A percentile compares a stretch with the other conserved stretches of the same genome.
phyloP scores from a whole-genome alignment of 805 yeast species.

The Wickerhamomyces hampshirensis region DNA sequence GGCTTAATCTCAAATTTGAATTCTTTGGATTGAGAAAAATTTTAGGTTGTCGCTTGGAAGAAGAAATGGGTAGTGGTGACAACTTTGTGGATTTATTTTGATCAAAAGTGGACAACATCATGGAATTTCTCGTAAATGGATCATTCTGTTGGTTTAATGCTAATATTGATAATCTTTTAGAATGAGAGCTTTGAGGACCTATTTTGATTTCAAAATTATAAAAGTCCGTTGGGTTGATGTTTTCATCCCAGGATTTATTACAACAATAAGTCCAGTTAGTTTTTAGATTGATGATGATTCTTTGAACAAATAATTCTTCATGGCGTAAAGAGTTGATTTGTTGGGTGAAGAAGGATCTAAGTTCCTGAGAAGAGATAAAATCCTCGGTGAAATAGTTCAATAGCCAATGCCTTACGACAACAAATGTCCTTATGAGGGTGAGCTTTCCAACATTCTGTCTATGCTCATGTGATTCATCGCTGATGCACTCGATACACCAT shows the following conservation, averaged over 20 bases:
- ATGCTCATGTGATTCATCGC: slow-evolving; percentile 22
- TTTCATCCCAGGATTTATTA: slow-evolving; percentile 25
- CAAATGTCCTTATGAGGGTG: slow-evolving; percentile 77
- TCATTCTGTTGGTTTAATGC: slow-evolving; percentile 35
- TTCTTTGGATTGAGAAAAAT: slow-evolving; percentile 22
- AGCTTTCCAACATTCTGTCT: slow-evolving; percentile 51
- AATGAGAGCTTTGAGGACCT: slow-evolving; percentile 25
- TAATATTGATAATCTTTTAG: slow-evolving; percentile 31
- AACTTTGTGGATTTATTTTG: slow-evolving; percentile 18
- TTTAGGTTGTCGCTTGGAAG: slow-evolving; percentile 14
- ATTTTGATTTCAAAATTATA: slow-evolving; percentile 17
- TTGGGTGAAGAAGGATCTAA: slow-evolving; percentile 41
- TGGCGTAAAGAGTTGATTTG: slow-evolving; percentile 25
- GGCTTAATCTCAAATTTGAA: slow-evolving; percentile 19
- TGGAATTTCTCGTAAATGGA: slow-evolving; percentile 38
- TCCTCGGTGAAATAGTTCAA: slow-evolving; percentile 85
- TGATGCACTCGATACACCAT: slow-evolving; percentile 56
- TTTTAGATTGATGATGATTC: slow-evolving; percentile 42
- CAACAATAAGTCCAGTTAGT: slow-evolving; percentile 42
- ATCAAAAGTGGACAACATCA: slow-evolving; percentile 29
- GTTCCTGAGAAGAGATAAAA: slow-evolving; percentile 49
- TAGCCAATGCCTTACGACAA: slow-evolving; percentile 84
- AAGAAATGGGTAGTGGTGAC: slow-evolving; percentile 10
- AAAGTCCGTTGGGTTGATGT: slow-evolving; percentile 24
- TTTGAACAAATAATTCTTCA: slow-evolving; percentile 25